Evolutionary conservation across 208 protist species (phyloP), one percentile per base, ranked within the genome.

Genomic region (Leishmania mexicana): DNA sequence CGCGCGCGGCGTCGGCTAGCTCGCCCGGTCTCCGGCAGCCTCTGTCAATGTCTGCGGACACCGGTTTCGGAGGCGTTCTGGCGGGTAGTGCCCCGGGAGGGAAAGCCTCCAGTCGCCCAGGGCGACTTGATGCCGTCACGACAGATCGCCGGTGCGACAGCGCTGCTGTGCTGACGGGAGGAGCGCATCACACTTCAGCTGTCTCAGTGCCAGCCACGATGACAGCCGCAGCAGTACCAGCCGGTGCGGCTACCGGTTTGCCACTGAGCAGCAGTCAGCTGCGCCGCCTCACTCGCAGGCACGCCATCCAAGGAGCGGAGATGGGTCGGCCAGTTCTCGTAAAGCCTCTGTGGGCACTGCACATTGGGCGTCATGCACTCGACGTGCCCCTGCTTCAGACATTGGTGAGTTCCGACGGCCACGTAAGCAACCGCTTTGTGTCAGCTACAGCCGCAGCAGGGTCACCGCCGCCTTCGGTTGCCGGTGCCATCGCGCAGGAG

Each of bases 321-420:
- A 81, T 83, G 70, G 79, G 76, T 8, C 68, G 47, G 31, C 83
- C 83, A 62, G 79, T 83, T 51, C 62, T 88, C 21, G 85, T 88
- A 62, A 81, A 83, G 72, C 85, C 85, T 49, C 75, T 85, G 17
- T 88, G 85, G 85, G 82, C 76, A n/a, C 45, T 88, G 0, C 81
- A 68, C 64, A 76, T 88, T 60, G 81, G 79, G 7, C 51, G 70
- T 3, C 75, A 83, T 62, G 53, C 79, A 42, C 73, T 88, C 24
- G 79, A 83, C 2, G 83, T 87, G 8, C 58, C 70, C 8, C 75
- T 62, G 2, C 47, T 83, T 62, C 83, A 83, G 57, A 15, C 72
- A 10, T 8, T 28, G 75, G n/a, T 21, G 40, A 57, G 45, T 1
- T 10, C 58, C 24, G 28, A 78, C 17, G 54, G 40, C 19, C 3